Evolutionary conservation across 345 rosid genomes (phyloP).

Genomic region (Streptanthus diversifolius): DNA sequence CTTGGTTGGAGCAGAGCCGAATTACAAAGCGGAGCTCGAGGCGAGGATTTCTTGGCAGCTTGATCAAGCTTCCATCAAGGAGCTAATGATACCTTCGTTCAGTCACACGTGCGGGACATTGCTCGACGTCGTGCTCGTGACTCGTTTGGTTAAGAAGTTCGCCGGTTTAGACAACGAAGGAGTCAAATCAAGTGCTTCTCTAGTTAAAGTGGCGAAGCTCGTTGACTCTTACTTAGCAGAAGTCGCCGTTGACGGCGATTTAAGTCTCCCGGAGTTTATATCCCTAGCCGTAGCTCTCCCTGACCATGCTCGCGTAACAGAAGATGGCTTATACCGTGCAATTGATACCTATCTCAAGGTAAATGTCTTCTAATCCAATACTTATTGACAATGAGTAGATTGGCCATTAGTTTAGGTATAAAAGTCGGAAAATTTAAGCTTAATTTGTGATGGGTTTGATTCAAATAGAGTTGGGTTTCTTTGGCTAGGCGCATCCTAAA

Average conservation of each 20-base stretch:
- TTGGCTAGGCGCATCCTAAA: constrained; percentile 61
- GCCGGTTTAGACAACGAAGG: constrained; percentile 42
- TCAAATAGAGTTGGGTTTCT: background rate
- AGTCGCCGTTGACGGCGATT: constrained; percentile 56
- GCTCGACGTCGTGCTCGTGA: constrained; percentile 71
- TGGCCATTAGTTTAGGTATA: background rate
- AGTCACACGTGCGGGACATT: constrained; percentile 75
- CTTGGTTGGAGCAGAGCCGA: constrained; percentile 63
- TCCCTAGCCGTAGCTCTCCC: constrained; percentile 69
- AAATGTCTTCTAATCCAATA: background rate
- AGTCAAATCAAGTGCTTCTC: constrained; percentile 43
- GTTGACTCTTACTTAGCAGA: constrained; percentile 76
- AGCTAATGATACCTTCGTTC: constrained; percentile 87
- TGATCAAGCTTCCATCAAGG: constrained; percentile 79
- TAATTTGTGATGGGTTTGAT: background rate
- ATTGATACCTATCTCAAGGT: constrained; percentile 88
- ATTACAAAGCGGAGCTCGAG: constrained; percentile 64
- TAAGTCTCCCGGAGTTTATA: constrained; percentile 52
- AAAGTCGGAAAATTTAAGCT: background rate
- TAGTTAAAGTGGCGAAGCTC: constrained; percentile 74
- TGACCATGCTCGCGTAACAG: constrained; percentile 56
- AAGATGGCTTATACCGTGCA: constrained; percentile 82
- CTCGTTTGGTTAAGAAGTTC: constrained; percentile 62
- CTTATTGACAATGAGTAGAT: background rate
- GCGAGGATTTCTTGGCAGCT: constrained; percentile 72